phyloP scores from a whole-genome alignment of 2,329 filamentous ascomycete genomes.

The Phoma herbarum region DNA sequence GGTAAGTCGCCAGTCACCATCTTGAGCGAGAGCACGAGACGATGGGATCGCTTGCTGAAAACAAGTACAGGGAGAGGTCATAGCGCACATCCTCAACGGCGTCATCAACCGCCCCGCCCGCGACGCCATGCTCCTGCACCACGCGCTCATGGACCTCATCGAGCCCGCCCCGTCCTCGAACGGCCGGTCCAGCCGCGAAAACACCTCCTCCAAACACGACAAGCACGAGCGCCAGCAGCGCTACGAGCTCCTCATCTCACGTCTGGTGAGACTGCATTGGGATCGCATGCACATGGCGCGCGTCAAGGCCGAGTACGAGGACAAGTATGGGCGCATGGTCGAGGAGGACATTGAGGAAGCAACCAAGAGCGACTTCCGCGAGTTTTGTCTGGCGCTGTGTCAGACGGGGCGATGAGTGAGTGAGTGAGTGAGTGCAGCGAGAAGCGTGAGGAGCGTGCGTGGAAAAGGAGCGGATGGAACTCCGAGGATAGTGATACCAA shows the following conservation, averaged over 20 bases:
- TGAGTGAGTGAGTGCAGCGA: too few species aligned
- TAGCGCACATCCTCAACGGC: constrained; percentile 95
- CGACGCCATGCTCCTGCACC: constrained; percentile 88
- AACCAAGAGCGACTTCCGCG: constrained; percentile 77
- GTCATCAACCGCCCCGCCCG: constrained; percentile 95
- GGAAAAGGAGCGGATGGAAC: too few species aligned
- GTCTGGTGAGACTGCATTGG: constrained; percentile 92
- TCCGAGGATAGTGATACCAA: too few species aligned
- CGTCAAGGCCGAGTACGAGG: constrained; percentile 81
- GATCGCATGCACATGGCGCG: constrained; percentile 81
- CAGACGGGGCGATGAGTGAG: constrained; percentile 40
- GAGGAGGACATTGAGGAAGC: constrained; percentile 81
- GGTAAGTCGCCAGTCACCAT: too few species aligned
- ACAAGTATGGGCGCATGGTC: constrained; percentile 77
- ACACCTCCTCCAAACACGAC: constrained; percentile 46
- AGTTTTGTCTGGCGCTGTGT: constrained; percentile 74
- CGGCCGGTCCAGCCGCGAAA: constrained; percentile 31
- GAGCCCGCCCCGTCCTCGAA: constrained; percentile 38
- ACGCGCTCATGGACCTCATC: constrained; percentile 74
- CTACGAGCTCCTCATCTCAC: constrained; percentile 85
- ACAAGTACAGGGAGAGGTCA: constrained; percentile 78
- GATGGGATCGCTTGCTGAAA: too few species aligned
- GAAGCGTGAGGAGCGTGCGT: too few species aligned
- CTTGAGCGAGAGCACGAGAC: too few species aligned
- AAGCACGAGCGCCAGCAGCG: constrained; percentile 64